Conservation (phyloP, 2,329 filamentous ascomycete genomes). For the Hypoxylon sp. region DNA sequence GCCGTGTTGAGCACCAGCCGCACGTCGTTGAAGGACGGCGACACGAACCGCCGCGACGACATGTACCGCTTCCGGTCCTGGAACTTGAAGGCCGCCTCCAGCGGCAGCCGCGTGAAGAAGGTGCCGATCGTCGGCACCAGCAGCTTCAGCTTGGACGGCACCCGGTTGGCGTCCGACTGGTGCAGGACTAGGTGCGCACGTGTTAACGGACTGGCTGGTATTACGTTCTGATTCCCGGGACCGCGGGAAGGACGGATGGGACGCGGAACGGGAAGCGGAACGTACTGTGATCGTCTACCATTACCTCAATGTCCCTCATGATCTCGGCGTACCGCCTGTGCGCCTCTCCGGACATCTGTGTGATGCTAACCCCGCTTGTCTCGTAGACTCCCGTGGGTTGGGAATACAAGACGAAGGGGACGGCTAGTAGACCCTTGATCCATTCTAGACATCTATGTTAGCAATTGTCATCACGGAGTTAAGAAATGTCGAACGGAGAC, state of each 20-base stretch:
- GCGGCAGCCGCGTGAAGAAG: slow-evolving; percentile 88
- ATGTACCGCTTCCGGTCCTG: slow-evolving; percentile 89
- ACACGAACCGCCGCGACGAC: slow-evolving; percentile 88
- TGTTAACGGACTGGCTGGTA: slow-evolving; percentile 2
- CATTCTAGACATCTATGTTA: slow-evolving; percentile 68
- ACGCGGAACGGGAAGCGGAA: no score
- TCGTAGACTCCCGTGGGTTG: slow-evolving; percentile 90
- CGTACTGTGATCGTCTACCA: slow-evolving; percentile 90
- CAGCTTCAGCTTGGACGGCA: slow-evolving; percentile 89
- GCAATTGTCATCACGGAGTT: neutral
- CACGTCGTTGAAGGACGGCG: slow-evolving; percentile 96
- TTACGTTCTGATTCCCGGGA: slow-evolving; percentile 8
- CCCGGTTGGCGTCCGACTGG: slow-evolving; percentile 67
- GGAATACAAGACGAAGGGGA: slow-evolving; percentile 95
- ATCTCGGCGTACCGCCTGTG: slow-evolving; percentile 94
- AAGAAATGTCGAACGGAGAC: slow-evolving; percentile 3
- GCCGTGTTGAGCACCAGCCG: slow-evolving; percentile 93
- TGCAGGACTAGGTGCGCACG: slow-evolving; percentile 65
- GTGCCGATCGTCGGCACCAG: slow-evolving; percentile 90
- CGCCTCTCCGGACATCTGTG: slow-evolving; percentile 78
- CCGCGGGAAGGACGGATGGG: slow-evolving; percentile 1
- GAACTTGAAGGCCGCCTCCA: slow-evolving; percentile 90
- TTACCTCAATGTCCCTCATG: slow-evolving; percentile 88
- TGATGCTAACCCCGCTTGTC: slow-evolving; percentile 68
- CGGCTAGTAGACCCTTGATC: slow-evolving; percentile 93